Percentiles rank a stretch among this genome's conserved stretches.
Conservation (phyloP, 2,329 filamentous ascomycete species). For the Fusarium sp. region DNA sequence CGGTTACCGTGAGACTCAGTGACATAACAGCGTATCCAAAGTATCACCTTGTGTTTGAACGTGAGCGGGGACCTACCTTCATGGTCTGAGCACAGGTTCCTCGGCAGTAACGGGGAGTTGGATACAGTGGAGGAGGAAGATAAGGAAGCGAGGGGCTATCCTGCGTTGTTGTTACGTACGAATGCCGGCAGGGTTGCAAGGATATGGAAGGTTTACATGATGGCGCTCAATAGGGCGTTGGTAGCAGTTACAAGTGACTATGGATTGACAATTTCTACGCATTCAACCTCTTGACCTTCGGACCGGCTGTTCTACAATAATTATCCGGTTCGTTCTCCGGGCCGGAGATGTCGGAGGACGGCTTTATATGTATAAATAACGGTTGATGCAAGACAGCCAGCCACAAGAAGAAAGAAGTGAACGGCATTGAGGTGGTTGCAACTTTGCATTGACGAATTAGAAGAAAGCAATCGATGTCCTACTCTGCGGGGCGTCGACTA, state of each 20-base stretch:
- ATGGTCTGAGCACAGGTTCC: conserved; percentile 13
- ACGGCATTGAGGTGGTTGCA: conserved; percentile 10
- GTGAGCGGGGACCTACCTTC: conserved; percentile 3
- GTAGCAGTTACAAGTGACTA: neutral
- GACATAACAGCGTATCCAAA: neutral
- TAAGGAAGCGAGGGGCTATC: conserved; percentile 12
- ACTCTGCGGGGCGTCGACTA: conserved; percentile 17
- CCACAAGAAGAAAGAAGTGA: conserved; percentile 2
- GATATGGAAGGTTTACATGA: conserved; percentile 10
- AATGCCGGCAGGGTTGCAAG: conserved; percentile 10
- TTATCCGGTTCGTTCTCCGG: neutral
- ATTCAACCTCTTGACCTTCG: neutral
- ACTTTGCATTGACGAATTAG: conserved; percentile 31
- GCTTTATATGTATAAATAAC: neutral
- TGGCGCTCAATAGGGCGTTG: conserved; percentile 21
- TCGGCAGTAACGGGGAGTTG: conserved; percentile 23
- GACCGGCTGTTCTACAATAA: neutral
- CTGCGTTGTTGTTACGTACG: conserved; percentile 37
- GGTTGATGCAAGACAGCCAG: neutral
- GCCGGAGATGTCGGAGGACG: conserved; percentile 10
- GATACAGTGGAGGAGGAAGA: conserved; percentile 9
- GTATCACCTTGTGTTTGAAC: neutral
- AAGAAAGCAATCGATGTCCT: neutral
- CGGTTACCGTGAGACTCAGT: conserved; percentile 6
- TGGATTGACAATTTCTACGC: neutral